Conservation (phyloP, 2,329 filamentous ascomycete genomes). For the Penicillium sp. region DNA sequence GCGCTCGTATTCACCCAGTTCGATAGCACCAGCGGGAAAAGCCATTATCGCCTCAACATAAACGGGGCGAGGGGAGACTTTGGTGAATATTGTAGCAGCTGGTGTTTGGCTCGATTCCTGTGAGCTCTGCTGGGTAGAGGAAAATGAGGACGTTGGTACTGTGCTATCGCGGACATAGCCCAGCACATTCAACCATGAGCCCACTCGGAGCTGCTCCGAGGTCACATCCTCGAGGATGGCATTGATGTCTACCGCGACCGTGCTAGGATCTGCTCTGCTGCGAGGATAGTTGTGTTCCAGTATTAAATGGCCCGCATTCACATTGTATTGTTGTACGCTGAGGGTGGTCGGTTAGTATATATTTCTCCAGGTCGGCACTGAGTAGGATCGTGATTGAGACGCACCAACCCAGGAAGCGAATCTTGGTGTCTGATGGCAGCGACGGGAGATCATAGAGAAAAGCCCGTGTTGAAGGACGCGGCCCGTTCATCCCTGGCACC, state of each 20-base stretch:
- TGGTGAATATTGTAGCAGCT: slow-evolving; percentile 1
- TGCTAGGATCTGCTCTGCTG: slow-evolving; percentile 38
- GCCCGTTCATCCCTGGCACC: slow-evolving; percentile 45
- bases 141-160: slow-evolving; percentile 13
- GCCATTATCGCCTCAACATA: slow-evolving; percentile 71
- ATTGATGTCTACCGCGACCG: slow-evolving; percentile 65
- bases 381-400: no score
- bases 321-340: slow-evolving; percentile 58
- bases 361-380: no score
- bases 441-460: slow-evolving; percentile 61
- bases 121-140: slow-evolving; percentile 12
- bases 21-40: slow-evolving; percentile 72
- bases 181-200: slow-evolving; percentile 87
- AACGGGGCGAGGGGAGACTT: slow-evolving; percentile 33
- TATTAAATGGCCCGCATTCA: slow-evolving; percentile 58
- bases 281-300: slow-evolving; percentile 64
- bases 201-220: slow-evolving; percentile 62
- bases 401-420: slow-evolving; percentile 90
- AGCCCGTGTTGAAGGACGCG: slow-evolving; percentile 62
- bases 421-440: slow-evolving; percentile 64
- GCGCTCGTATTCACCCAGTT: slow-evolving; percentile 68
- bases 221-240: slow-evolving; percentile 66
- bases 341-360: neutral
- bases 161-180: slow-evolving; percentile 63
- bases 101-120: slow-evolving; percentile 2